A percentile compares a stretch with the other conserved stretches of the same genome.
phyloP scores from a whole-genome alignment of 225 moss, liverwort and hornwort genomes.

The Pseudoscleropodium purum region DNA sequence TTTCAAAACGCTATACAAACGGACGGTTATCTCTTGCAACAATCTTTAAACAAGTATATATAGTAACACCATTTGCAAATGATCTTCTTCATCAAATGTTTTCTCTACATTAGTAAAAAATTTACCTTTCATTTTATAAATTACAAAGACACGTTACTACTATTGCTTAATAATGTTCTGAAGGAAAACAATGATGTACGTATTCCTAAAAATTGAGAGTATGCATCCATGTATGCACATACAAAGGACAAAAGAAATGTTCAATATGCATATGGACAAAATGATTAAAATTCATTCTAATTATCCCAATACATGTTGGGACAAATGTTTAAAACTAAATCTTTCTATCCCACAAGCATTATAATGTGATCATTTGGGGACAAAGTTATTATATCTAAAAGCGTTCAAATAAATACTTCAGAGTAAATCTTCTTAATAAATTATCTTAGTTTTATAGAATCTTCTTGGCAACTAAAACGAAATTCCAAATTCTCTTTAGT shows the following conservation, averaged over 20 bases:
- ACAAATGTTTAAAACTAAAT: neutral
- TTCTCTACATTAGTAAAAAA: neutral
- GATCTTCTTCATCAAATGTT: neutral
- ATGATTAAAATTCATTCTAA: neutral
- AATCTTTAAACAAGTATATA: too few species aligned
- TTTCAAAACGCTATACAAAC: too few species aligned
- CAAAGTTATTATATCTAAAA: neutral
- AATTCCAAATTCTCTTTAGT: neutral
- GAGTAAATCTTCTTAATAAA: neutral
- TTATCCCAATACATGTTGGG: neutral
- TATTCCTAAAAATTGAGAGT: neutral
- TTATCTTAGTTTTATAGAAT: neutral
- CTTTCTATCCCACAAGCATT: neutral
- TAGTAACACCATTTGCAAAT: neutral
- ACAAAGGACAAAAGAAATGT: neutral
- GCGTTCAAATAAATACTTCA: neutral
- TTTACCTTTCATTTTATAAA: neutral
- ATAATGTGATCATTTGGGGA: neutral
- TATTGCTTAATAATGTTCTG: neutral
- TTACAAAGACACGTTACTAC: neutral
- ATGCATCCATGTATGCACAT: fast-evolving
- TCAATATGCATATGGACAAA: neutral
- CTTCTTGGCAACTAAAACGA: fast-evolving
- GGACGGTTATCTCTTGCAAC: too few species aligned
- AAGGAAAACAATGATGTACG: neutral